phyloP scores from a whole-genome alignment of 768 basidiomycete genomes.

The Arthromyces matolae region DNA sequence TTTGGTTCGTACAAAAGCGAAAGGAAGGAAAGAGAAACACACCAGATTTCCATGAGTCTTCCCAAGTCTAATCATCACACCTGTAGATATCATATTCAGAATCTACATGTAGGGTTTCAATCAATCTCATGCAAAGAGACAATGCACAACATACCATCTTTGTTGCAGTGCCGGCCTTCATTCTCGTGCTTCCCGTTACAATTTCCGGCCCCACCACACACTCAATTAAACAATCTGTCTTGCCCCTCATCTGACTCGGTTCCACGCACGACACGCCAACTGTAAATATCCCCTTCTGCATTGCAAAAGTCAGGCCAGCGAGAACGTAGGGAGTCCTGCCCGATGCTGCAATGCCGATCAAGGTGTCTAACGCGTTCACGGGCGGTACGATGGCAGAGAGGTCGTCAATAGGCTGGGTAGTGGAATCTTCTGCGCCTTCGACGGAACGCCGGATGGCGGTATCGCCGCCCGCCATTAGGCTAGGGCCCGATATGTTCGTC shows the following conservation, averaged over 20 bases:
- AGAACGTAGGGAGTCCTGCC: constrained; percentile 35
- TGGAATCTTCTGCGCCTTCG: constrained; percentile 32
- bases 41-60: constrained; percentile 34
- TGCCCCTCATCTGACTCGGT: constrained; percentile 23
- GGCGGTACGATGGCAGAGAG: constrained; percentile 22
- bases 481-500: neutral
- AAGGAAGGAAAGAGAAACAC: constrained; percentile 1
- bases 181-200: constrained; percentile 30
- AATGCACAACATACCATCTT: constrained; percentile 24
- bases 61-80: constrained; percentile 30
- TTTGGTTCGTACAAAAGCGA: neutral
- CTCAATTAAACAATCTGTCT: constrained; percentile 25
- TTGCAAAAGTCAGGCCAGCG: constrained; percentile 25
- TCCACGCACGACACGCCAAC: constrained; percentile 28
- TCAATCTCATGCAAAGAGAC: neutral
- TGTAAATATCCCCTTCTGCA: constrained; percentile 22
- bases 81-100: constrained; percentile 35
- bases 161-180: constrained; percentile 35
- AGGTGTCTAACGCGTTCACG: constrained; percentile 21
- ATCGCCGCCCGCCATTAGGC: constrained; percentile 28
- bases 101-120: no score
- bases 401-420: constrained; percentile 23
- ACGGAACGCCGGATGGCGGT: constrained; percentile 24
- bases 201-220: constrained; percentile 29
- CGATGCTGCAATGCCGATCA: constrained; percentile 33